phyloP scores from a whole-genome alignment of 129 eudicot species.

The Kitagawia praeruptora region DNA sequence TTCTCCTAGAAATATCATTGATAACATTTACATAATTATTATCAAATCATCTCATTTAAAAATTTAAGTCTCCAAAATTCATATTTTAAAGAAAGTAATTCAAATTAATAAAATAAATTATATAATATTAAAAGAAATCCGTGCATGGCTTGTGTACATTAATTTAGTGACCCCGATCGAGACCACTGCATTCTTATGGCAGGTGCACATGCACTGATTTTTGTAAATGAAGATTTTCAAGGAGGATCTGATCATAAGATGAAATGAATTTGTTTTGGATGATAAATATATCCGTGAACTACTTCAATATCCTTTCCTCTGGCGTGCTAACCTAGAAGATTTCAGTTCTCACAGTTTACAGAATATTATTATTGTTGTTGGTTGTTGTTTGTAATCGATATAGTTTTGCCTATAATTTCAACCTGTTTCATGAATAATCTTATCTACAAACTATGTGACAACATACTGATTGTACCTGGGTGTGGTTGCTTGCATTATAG shows the following conservation, averaged over 20 bases:
- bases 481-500: slow-evolving; percentile 27
- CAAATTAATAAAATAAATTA: too few relatives aligned
- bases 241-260: too few relatives aligned
- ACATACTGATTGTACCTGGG: not conserved
- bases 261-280: not conserved
- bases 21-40: too few relatives aligned
- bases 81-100: too few relatives aligned
- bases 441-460: not conserved
- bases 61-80: too few relatives aligned
- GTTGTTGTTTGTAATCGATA: not conserved
- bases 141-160: too few relatives aligned
- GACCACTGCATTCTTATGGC: not conserved
- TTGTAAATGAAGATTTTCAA: not conserved
- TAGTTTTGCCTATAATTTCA: not conserved
- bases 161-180: not conserved
- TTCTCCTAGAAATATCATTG: too few relatives aligned
- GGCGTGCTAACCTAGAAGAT: not conserved
- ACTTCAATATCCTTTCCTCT: not conserved
- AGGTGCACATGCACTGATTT: not conserved
- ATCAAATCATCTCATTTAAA: too few relatives aligned
- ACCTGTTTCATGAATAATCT: not conserved
- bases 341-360: not conserved
- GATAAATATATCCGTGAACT: not conserved
- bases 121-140: too few relatives aligned
- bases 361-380: not conserved